Base-by-base conservation (phyloP, 1,284 basidiomycete genomes). In the Irpex sp. region DNA sequence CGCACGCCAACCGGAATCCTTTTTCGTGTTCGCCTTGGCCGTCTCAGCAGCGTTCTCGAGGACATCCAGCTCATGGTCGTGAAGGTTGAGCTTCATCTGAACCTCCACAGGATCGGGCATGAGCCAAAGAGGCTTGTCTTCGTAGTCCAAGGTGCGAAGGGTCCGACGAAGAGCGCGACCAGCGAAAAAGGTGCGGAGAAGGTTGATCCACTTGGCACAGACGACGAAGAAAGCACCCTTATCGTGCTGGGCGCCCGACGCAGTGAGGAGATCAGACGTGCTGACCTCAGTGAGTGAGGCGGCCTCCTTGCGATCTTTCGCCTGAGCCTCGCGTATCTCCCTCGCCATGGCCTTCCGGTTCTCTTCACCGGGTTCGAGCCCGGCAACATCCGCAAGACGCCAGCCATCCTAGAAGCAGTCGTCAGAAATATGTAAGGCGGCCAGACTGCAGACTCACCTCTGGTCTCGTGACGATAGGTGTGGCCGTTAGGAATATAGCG, bases 151-250 rank as follows among this genome's bases (percentile, higher is more conserved):
- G 9, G 58, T 54, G 15, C 54, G 4, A 49, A 61, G 46, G 1
- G 61, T 65, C n/a, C 61, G 58, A 1, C 61, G 55, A 33, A 65
- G 57, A 5, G 58, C 50, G 17, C 19, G 46, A 51, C 46, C 57
- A 13, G 4, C 9, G 51, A 53, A 31, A 17, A 11, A 53, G 8
- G 50, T 8, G 17, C 26, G 50, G 50, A 53, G 8, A 8, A 19
- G 17, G 17, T 8, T 9, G 17, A 19, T 53, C 9, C 9, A 53
- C 50, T 31, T 21, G 7, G 31, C 31, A 50, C 58, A 39, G 7
- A 15, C 37, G 7, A 15, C 37, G 37, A 9, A 39, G 37, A 9
- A 39, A 39, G 7, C 15, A 15, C 9, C 7, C 9, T 39, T 39
- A 9, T 39, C 37, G 9, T 15, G 37, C 37, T 39, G 7, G 7